A percentile compares a stretch with the other conserved stretches of the same genome.
Conservation (phyloP, 1,284 basidiomycete genomes). For the Anthracocystis setariae region DNA sequence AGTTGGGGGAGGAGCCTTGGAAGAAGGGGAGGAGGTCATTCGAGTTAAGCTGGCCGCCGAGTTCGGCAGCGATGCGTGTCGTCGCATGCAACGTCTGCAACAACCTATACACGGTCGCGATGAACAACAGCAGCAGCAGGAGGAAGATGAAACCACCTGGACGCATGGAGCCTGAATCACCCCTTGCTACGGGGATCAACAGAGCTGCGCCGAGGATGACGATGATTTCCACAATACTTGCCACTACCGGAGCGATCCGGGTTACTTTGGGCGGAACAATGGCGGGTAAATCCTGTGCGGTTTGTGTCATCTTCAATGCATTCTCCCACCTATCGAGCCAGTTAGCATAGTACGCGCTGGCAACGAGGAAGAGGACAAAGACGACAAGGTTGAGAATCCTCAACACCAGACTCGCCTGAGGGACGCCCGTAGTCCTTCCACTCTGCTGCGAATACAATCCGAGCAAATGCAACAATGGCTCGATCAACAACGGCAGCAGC, state of each 20-base stretch:
- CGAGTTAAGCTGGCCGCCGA: slow-evolving; percentile 20
- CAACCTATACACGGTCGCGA: slow-evolving; percentile 42
- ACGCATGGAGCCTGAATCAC: slow-evolving; percentile 31
- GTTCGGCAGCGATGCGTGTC: slow-evolving; percentile 31
- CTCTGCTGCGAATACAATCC: slow-evolving; percentile 42
- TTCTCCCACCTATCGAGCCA: slow-evolving; percentile 47
- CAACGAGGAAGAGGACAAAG: slow-evolving; percentile 49
- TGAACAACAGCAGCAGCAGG: slow-evolving; percentile 46
- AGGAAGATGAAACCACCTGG: slow-evolving; percentile 50
- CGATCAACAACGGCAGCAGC: slow-evolving; percentile 44
- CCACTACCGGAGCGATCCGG: slow-evolving; percentile 46
- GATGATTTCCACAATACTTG: slow-evolving; percentile 32
- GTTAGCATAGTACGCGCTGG: slow-evolving; percentile 35
- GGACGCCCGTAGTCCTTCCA: slow-evolving; percentile 35
- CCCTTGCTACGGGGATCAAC: slow-evolving; percentile 50
- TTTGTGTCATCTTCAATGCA: slow-evolving; percentile 36
- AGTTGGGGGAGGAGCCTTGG: slow-evolving; percentile 24
- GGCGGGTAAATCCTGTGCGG: slow-evolving; percentile 33
- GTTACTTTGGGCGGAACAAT: slow-evolving; percentile 35
- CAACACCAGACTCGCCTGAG: slow-evolving; percentile 33
- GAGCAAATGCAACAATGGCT: slow-evolving; percentile 46
- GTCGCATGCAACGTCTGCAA: slow-evolving; percentile 49
- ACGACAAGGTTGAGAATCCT: slow-evolving; percentile 52
- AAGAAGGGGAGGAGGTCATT: slow-evolving; percentile 47
- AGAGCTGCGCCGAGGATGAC: slow-evolving; percentile 46